Evolutionary conservation across 1,284 basidiomycete genomes (phyloP).

Genomic region (Schizopora paradoxa): DNA sequence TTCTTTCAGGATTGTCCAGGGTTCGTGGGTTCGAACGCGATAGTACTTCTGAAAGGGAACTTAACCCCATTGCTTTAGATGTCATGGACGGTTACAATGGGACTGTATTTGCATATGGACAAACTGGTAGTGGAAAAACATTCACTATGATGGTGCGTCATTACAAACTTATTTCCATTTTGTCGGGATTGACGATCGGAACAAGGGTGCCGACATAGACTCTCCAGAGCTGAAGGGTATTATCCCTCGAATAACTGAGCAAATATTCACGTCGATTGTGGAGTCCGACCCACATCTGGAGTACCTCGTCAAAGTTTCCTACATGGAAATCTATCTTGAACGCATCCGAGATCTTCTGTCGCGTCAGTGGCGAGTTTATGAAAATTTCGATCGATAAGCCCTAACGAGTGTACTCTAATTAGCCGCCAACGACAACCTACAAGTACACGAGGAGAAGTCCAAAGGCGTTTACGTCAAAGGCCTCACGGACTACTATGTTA

Average conservation of each 20-base stretch:
- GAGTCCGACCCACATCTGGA: constrained; percentile 93
- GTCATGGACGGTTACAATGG: constrained; percentile 99
- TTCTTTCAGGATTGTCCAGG: constrained; percentile 21
- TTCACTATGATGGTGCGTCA: constrained; percentile 91
- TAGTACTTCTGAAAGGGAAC: not conserved
- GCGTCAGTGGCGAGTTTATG: constrained; percentile 53
- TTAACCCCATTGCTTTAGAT: constrained; percentile 47
- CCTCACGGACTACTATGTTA: constrained; percentile 97
- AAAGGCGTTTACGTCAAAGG: constrained; percentile 98
- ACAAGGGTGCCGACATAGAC: constrained; percentile 94
- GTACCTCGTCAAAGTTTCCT: constrained; percentile 99
- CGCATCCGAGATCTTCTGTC: constrained; percentile 93
- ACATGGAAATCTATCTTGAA: constrained; percentile 99
- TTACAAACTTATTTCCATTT: constrained; percentile 14
- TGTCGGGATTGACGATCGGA: constrained; percentile 14
- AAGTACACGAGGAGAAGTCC: constrained; percentile 97
- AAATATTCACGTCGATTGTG: constrained; percentile 97
- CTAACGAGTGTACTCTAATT: constrained; percentile 16
- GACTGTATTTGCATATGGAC: constrained; percentile 97
- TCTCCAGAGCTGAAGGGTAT: constrained; percentile 89
- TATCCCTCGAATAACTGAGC: constrained; percentile 97
- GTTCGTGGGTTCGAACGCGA: constrained; percentile 11
- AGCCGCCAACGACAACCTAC: constrained; percentile 98
- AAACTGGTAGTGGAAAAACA: constrained; percentile 96
- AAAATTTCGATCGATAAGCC: too few relatives aligned